Percentiles rank a stretch among this genome's conserved stretches.
These are phyloP conservation scores for Elsinoe perseae DNA, from an alignment of 2,329 filamentous ascomycete species.

Conservation along the genomic window DNA sequence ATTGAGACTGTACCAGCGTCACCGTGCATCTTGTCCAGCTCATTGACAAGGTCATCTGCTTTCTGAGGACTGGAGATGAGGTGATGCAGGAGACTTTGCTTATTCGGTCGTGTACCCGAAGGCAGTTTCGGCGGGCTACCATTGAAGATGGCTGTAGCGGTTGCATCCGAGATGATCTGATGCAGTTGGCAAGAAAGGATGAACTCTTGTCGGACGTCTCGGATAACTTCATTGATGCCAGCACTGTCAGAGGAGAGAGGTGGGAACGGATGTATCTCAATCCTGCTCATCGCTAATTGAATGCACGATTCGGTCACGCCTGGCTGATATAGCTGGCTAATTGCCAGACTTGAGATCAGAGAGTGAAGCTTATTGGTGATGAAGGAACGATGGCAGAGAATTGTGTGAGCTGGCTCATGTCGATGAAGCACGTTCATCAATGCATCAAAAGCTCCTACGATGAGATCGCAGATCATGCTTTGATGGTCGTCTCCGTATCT, in stretches of 20 bases:
- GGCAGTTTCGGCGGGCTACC: conserved; percentile 75
- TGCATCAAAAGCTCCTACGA: conserved; percentile 82
- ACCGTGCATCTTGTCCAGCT: conserved; percentile 83
- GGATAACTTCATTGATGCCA: conserved; percentile 49
- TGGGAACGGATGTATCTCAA: conserved; percentile 60
- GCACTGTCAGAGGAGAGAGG: conserved; percentile 54
- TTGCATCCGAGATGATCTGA: conserved; percentile 68
- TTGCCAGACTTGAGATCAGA: conserved; percentile 51
- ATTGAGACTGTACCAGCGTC: conserved; percentile 81
- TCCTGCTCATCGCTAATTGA: conserved; percentile 54
- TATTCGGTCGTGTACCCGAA: conserved; percentile 63
- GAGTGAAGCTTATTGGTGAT: conserved; percentile 66
- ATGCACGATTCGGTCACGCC: conserved; percentile 58
- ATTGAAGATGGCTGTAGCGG: conserved; percentile 71
- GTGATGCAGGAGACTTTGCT: conserved; percentile 69
- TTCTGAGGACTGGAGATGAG: conserved; percentile 69
- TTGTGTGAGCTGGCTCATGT: conserved; percentile 49
- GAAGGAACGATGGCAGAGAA: conserved; percentile 76
- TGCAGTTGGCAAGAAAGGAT: conserved; percentile 86
- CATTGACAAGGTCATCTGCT: conserved; percentile 66
- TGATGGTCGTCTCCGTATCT: conserved; percentile 80
- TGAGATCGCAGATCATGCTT: conserved; percentile 68
- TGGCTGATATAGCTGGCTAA: conserved; percentile 48
- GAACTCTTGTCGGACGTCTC: conserved; percentile 70
- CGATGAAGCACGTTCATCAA: conserved; percentile 80